Evolutionary conservation across 2,329 filamentous ascomycete genomes (phyloP).

Genomic region (Diaporthe humulicola): DNA sequence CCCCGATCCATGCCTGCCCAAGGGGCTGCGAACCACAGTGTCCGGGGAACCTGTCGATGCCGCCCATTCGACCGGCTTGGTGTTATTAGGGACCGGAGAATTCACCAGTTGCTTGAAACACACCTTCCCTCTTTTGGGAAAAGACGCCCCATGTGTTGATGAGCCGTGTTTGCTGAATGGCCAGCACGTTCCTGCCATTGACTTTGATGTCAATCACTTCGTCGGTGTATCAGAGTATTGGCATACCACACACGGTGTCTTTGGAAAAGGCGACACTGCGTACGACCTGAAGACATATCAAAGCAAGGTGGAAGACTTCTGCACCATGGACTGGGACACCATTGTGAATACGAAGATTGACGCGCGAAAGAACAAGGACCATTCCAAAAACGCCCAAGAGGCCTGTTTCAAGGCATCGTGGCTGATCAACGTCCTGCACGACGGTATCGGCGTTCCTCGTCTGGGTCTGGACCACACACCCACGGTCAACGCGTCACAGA

Average conservation of each 20-base stretch:
- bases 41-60: conserved; percentile 70
- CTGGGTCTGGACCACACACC: conserved; percentile 79
- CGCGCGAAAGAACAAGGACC: conserved; percentile 78
- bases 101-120: conserved; percentile 87
- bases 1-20: conserved; percentile 91
- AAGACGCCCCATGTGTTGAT: conserved; percentile 86
- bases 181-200: conserved; percentile 92
- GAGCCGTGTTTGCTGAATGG: conserved; percentile 91
- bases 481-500: conserved; percentile 77
- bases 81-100: conserved; percentile 84
- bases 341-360: conserved; percentile 76
- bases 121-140: conserved; percentile 89
- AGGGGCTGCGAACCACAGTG: conserved; percentile 79
- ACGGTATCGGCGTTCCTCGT: conserved; percentile 93
- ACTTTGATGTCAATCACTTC: conserved; percentile 98
- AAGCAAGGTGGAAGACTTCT: conserved; percentile 85
- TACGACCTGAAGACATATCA: conserved; percentile 96
- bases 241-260: conserved; percentile 97
- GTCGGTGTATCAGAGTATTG: conserved; percentile 98
- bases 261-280: conserved; percentile 82
- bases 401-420: conserved; percentile 99
- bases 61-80: conserved; percentile 54
- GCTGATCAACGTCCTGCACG: conserved; percentile 96
- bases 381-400: conserved; percentile 83
- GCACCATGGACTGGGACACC: conserved; percentile 82